These are phyloP conservation scores for Malus hybrid DNA, from an alignment of 331 rosid genomes.

Conservation along the genomic window DNA sequence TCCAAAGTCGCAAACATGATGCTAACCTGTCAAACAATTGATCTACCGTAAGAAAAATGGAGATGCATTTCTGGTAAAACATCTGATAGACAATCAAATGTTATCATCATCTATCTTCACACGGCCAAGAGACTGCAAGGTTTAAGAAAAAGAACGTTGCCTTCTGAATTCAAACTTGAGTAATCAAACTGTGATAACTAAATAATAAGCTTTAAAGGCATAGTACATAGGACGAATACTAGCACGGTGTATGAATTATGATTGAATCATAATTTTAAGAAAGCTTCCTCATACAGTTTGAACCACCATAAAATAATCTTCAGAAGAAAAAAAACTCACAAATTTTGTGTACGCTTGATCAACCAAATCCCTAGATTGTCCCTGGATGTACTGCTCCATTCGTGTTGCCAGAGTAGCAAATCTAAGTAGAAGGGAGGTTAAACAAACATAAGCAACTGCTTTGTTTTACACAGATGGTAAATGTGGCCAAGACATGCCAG, in stretches of 20 bases:
- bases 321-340: conserved; percentile 41
- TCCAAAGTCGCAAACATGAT: conserved; percentile 96
- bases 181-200: not conserved
- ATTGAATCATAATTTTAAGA: not conserved
- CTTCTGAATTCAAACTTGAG: not conserved
- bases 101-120: not conserved
- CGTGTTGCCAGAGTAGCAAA: conserved; percentile 93
- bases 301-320: not conserved
- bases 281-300: not conserved
- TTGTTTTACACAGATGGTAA: not conserved
- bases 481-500: not conserved
- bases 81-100: not conserved
- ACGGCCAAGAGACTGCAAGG: not conserved
- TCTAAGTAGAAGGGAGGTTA: conserved; percentile 29
- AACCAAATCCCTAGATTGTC: conserved; percentile 98
- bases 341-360: conserved; percentile 97
- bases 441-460: not conserved
- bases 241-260: not conserved
- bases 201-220: not conserved
- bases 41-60: not conserved
- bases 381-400: conserved; percentile 94
- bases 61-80: not conserved
- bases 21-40: conserved; percentile 56
- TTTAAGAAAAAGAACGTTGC: not conserved
- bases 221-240: not conserved